These are phyloP conservation scores for Metschnikowia chrysomelidarum DNA, from an alignment of 805 yeast species.

Conservation along the genomic window DNA sequence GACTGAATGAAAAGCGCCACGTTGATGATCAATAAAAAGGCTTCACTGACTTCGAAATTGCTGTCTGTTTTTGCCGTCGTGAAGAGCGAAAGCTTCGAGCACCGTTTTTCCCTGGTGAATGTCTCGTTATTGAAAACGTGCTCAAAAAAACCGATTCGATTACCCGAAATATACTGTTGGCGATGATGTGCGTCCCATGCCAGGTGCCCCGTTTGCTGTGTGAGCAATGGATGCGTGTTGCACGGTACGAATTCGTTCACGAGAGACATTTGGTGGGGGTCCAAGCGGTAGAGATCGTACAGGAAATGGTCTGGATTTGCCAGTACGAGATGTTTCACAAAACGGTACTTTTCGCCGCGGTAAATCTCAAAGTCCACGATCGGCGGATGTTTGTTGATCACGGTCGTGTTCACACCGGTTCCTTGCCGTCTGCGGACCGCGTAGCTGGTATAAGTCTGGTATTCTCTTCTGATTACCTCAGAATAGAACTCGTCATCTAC, in stretches of 20 bases:
- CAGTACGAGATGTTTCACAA: conserved; percentile 6
- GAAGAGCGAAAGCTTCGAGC: conserved; percentile 10
- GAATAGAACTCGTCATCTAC: conserved; percentile 11
- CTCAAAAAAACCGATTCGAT: conserved; percentile 11
- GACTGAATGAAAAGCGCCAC: conserved; percentile 1
- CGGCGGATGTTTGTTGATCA: conserved; percentile 10
- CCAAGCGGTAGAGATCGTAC: conserved; percentile 10
- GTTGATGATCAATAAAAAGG: not conserved
- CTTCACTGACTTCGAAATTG: conserved; percentile 1
- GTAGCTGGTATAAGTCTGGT: conserved; percentile 11
- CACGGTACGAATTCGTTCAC: conserved; percentile 11
- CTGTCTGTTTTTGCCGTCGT: conserved; percentile 5
- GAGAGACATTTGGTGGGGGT: conserved; percentile 8
- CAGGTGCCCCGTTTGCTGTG: conserved; percentile 8
- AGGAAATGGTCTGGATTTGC: conserved; percentile 9
- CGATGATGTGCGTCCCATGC: conserved; percentile 3
- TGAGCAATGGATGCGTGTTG: conserved; percentile 11
- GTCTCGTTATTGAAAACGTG: conserved; percentile 7
- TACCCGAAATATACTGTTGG: conserved; percentile 6
- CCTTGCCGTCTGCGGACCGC: conserved; percentile 10
- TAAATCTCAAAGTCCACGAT: conserved; percentile 11
- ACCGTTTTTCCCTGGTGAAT: conserved; percentile 11
- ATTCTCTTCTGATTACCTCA: conserved; percentile 5
- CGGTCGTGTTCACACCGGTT: conserved; percentile 5
- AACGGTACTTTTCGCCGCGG: conserved; percentile 10